Conservation (phyloP, 495 filamentous ascomycete species). For the Apodospora peruviana region DNA sequence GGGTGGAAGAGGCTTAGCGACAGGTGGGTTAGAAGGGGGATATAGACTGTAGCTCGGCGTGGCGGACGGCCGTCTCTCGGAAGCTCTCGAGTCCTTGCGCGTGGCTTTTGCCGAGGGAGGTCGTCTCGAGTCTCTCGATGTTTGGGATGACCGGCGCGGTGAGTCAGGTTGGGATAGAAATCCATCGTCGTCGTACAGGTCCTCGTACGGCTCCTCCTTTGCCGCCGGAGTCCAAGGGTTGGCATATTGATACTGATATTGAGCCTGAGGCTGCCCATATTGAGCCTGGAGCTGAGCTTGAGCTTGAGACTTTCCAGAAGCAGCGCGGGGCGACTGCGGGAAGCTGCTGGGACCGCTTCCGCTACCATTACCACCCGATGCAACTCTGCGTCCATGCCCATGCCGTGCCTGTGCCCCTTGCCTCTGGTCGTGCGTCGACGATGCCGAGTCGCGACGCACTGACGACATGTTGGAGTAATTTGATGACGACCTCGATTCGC, state of each 20-base stretch:
- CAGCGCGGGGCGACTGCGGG: background rate
- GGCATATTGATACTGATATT: too few species aligned
- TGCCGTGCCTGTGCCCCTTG: background rate
- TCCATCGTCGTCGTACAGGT: background rate
- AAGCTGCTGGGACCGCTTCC: background rate
- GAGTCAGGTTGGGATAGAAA: background rate
- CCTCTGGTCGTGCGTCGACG: background rate
- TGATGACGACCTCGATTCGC: conserved; percentile 1
- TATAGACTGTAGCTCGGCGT: conserved; percentile 21
- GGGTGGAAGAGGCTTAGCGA: conserved; percentile 21
- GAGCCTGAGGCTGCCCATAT: too few species aligned
- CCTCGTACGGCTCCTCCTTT: background rate
- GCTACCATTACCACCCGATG: too few species aligned
- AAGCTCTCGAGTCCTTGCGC: conserved; percentile 15
- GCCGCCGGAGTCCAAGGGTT: background rate
- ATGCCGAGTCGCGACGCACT: background rate
- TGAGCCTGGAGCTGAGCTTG: too few species aligned
- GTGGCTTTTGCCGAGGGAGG: background rate
- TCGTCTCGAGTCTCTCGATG: background rate
- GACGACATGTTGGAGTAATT: background rate
- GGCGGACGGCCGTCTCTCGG: conserved; percentile 19
- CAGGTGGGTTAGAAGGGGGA: conserved; percentile 17
- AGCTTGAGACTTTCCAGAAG: too few species aligned
- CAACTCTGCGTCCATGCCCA: background rate
- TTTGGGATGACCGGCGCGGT: background rate